Percentiles rank a stretch among this genome's conserved stretches.
These are phyloP conservation scores for Trematosphaeria pertusa DNA, from an alignment of 2,329 filamentous ascomycete species.

Conservation along the genomic window DNA sequence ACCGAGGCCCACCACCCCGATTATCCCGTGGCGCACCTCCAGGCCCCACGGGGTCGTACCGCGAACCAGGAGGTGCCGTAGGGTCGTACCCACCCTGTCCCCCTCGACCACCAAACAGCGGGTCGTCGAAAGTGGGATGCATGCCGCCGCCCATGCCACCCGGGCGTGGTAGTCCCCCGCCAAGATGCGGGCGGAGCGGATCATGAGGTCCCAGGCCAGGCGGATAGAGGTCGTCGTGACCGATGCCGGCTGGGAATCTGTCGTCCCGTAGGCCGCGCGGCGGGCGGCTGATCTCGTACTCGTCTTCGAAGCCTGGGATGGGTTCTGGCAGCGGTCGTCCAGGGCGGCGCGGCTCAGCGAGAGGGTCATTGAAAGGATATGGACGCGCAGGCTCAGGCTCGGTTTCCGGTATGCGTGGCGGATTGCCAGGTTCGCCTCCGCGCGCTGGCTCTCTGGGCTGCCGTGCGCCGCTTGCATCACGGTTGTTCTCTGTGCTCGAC, in stretches of 20 bases:
- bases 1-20: constrained; percentile 36
- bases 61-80: constrained; percentile 82
- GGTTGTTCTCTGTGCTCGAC: constrained; percentile 20
- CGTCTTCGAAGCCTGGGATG: constrained; percentile 92
- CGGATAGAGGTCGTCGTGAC: constrained; percentile 87
- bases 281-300: constrained; percentile 80
- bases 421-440: constrained; percentile 25
- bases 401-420: constrained; percentile 55
- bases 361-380: constrained; percentile 73
- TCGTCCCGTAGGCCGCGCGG: constrained; percentile 60
- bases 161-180: constrained; percentile 64
- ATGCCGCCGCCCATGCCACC: constrained; percentile 77
- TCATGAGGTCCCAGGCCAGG: constrained; percentile 85
- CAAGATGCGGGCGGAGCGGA: constrained; percentile 73
- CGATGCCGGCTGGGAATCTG: constrained; percentile 71
- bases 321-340: constrained; percentile 75
- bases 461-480: constrained; percentile 49
- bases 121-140: constrained; percentile 95
- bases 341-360: constrained; percentile 62
- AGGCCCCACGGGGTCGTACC: constrained; percentile 81
- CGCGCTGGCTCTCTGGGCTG: constrained; percentile 40
- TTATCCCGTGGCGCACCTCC: constrained; percentile 53
- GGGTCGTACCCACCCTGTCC: constrained; percentile 65
- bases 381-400: constrained; percentile 67
- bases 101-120: constrained; percentile 73